A percentile compares a stretch with the other conserved stretches of the same genome.
Evolutionary conservation across 2,329 filamentous ascomycete species (phyloP).

Genomic region (Pseudogymnoascus sp.): DNA sequence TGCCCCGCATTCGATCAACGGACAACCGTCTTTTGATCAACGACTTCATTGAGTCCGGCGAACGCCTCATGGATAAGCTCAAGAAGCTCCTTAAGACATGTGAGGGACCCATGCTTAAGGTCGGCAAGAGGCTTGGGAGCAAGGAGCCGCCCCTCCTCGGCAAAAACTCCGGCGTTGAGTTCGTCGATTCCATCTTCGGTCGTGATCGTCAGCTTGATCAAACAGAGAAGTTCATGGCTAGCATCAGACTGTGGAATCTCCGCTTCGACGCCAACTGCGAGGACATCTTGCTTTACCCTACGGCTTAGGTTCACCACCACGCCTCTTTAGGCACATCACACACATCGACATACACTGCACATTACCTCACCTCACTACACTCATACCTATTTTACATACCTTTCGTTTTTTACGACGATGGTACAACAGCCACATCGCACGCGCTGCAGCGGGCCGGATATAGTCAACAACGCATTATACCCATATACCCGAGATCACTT

Average conservation of each 20-base stretch:
- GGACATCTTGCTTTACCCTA: conserved; percentile 57
- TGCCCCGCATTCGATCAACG: conserved; percentile 60
- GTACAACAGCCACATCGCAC: neutral
- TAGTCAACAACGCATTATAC: conserved; percentile 8
- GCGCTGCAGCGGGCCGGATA: conserved; percentile 5
- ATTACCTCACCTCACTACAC: neutral
- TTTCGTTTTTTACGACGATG: neutral
- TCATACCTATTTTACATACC: neutral
- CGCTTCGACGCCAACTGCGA: conserved; percentile 96
- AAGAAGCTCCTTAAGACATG: conserved; percentile 82
- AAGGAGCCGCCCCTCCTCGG: conserved; percentile 60
- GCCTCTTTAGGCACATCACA: neutral
- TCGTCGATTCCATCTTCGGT: conserved; percentile 92
- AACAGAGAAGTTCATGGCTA: conserved; percentile 89
- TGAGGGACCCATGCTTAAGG: conserved; percentile 91
- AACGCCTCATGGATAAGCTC: conserved; percentile 78
- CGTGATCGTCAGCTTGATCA: conserved; percentile 80
- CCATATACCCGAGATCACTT: conserved; percentile 8
- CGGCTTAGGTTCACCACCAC: neutral
- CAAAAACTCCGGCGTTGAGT: conserved; percentile 87
- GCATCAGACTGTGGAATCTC: conserved; percentile 80
- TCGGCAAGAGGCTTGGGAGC: conserved; percentile 59
- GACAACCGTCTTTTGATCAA: conserved; percentile 76
- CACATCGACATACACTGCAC: neutral
- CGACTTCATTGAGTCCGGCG: conserved; percentile 83